Base-by-base conservation (phyloP, 2,329 filamentous ascomycete species). In the Torrubiella hemipterigena region DNA sequence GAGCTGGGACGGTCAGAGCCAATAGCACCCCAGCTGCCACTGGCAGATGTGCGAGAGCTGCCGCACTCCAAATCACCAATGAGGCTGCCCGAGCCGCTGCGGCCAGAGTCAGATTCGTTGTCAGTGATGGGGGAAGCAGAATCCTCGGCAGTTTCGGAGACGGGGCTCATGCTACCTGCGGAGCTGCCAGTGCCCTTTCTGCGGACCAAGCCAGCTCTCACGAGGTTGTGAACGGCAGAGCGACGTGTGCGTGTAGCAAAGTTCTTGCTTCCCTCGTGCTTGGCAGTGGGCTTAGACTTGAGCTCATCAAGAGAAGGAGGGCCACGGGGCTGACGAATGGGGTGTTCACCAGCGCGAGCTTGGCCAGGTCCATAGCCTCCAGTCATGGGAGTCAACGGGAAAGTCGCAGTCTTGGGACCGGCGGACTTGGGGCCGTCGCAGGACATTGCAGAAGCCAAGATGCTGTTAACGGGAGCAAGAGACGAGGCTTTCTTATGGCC, bases 261-360 rank as follows among this genome's bases (percentile, higher is more conserved):
- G 64, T 98, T 98, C 73, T 95, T 79, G 75, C 89, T 95, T 16
- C 89, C 91, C 55, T 96, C 89, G 41, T 89, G 75, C 61, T 86
- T 94, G 43, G 84, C 78, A 7, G 89, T 96, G 2, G 91, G 91
- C 59, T 87, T 91, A 14, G 79, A 71, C 48, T 80, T 74, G 37
- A 98, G 75, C 60, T 98, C 91, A 43, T 98, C 91, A 30, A 96
- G 69, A 11, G 83, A 77, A 11, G 91, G 91, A 16, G 91, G 91
- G 5, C 87, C 87, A 41, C 86, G 84, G 31, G 91, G 91, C 58
- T 98, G 91, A 36, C 91, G 86, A 31, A 84, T 63, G 7, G 91
- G 91, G 52, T 98, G 91, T 59, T 96, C 91, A 43, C 91, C 91
- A 49, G 86, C 86, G 51, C 91, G 85, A 36, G 69, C 83, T 54